Percentiles rank a stretch among this genome's conserved stretches.
phyloP scores from a whole-genome alignment of 352 stramenopile species.

The Bremia lactucae region DNA sequence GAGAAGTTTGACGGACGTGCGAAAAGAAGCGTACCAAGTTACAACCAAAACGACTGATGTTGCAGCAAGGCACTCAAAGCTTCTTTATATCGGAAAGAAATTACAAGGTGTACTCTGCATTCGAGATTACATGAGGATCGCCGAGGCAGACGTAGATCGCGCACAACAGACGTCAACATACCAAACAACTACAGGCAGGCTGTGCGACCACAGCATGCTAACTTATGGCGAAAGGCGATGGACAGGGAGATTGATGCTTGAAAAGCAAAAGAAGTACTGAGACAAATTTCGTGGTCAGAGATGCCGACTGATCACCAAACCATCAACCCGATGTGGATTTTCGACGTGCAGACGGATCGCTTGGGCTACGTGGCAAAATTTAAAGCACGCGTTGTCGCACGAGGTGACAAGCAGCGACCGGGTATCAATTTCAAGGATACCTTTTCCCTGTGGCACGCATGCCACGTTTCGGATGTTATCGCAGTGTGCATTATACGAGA shows the following conservation, averaged over 20 bases:
- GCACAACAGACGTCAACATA: background rate
- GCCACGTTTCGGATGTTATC: conserved; percentile 3
- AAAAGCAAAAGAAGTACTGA: background rate
- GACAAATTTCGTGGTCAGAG: background rate
- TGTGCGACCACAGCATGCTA: background rate
- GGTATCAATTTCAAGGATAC: conserved; percentile 1
- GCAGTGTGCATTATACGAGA: background rate
- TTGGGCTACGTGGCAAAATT: background rate
- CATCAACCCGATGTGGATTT: background rate
- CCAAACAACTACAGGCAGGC: background rate
- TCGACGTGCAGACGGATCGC: background rate
- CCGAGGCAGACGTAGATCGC: too few relatives aligned
- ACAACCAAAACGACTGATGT: too few relatives aligned
- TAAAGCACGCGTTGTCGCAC: background rate
- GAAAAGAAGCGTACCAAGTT: too few relatives aligned
- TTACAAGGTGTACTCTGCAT: too few relatives aligned
- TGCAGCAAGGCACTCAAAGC: too few relatives aligned
- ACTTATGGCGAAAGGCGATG: background rate
- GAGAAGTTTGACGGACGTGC: too few relatives aligned
- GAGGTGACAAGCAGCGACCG: background rate
- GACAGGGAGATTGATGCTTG: background rate
- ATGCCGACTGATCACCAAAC: background rate
- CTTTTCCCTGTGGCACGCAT: conserved; percentile 1
- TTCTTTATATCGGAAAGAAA: too few relatives aligned
- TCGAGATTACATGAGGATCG: too few relatives aligned